Evolutionary conservation across 768 basidiomycete species (phyloP), one percentile per base, ranked within the genome.

Genomic region (Trametes coccinea): DNA sequence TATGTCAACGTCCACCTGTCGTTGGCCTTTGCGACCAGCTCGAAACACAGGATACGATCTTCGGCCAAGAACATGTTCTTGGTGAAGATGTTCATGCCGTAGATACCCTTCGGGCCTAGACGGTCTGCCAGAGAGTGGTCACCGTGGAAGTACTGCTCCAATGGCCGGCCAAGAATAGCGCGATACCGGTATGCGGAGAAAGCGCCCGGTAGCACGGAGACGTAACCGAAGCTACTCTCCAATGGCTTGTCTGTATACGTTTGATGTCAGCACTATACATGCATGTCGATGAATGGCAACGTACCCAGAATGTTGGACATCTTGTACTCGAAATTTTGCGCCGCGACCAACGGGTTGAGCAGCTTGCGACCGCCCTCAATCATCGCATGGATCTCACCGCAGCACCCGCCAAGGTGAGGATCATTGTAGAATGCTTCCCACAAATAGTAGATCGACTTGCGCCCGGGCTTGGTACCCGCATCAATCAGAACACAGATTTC

Each of bases 261-360:
- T 47, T 59, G 0, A 61, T 11, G 47, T 54, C 46, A 43, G n/a
- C 53, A 22, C 50, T 31, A 16, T 37, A 37, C 45, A 37, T 13
- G 22, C n/a, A 6, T 6, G 6, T 2, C 11, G 39, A 14, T 43
- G 14, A 29, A 37, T 14, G n/a, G 10, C 14, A 50, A 58, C 79
- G 56, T 66, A 86, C 88, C 90, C 31, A 98, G 80, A 70, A 98
- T 97, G 75, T 98, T 97, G 47, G 93, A 95, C 92, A 98, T 96
- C 78, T 94, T 97, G 78, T 97, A 97, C 77, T 95, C 94, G 68
- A 95, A 95, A 76, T 98, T 97, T 74, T 98, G 95, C 14, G 95
- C 94, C 7, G 95, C 95, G 33, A 98, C 84, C 51, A 95, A 78
- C 17, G 93, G 95, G 70, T 98, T 98, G 62, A 98, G 73, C 29